Conservation (phyloP, 2,329 filamentous ascomycete species). For the Trichophyton schoenleinii region DNA sequence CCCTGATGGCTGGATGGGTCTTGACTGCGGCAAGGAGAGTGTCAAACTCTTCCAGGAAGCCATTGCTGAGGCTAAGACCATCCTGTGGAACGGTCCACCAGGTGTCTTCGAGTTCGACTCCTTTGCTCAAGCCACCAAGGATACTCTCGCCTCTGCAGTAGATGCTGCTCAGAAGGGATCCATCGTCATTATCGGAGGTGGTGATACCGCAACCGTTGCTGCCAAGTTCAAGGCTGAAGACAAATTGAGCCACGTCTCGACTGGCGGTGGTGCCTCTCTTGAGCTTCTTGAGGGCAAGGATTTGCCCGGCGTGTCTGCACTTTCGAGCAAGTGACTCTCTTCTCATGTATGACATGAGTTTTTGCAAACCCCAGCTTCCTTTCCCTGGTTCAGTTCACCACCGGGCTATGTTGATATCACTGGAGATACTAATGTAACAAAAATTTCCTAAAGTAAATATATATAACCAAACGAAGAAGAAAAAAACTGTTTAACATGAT, state of each 20-base stretch:
- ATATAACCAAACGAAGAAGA: background rate
- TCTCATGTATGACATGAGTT: background rate
- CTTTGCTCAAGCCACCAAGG: constrained; percentile 86
- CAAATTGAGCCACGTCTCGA: constrained; percentile 97
- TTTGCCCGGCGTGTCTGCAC: constrained; percentile 79
- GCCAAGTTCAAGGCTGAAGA: constrained; percentile 94
- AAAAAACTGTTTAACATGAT: background rate
- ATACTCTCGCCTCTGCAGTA: constrained; percentile 79
- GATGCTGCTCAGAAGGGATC: constrained; percentile 67
- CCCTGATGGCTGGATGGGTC: constrained; percentile 94
- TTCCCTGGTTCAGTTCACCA: background rate
- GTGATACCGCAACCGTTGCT: constrained; percentile 94
- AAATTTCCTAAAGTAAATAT: background rate
- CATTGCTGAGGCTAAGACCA: constrained; percentile 81
- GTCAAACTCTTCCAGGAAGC: constrained; percentile 77
- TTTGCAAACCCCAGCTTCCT: background rate
- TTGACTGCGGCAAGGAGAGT: constrained; percentile 85
- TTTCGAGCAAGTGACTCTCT: constrained; percentile 54
- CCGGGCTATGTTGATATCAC: background rate
- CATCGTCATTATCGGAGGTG: constrained; percentile 97
- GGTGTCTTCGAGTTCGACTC: constrained; percentile 96
- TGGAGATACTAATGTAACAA: constrained; percentile 1
- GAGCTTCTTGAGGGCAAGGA: constrained; percentile 98
- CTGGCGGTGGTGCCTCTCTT: constrained; percentile 85
- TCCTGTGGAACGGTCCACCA: constrained; percentile 96